A percentile compares a stretch with the other conserved stretches of the same genome.
phyloP scores from a whole-genome alignment of 2,329 filamentous ascomycete species.

The Pleomassaria siparia region DNA sequence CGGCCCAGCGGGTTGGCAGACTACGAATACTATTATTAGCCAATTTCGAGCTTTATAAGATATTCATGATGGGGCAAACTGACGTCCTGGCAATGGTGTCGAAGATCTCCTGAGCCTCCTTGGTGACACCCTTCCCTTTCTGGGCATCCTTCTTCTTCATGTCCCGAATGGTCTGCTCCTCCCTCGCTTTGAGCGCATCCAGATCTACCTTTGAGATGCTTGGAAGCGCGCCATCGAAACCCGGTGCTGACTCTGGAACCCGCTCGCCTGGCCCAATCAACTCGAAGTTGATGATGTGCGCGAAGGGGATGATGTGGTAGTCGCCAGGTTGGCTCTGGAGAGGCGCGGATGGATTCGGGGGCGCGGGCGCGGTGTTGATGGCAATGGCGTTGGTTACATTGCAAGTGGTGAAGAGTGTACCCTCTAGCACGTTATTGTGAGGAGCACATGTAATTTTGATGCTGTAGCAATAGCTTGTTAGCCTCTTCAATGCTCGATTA shows the following conservation, averaged over 20 bases:
- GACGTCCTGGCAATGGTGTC: conserved; percentile 62
- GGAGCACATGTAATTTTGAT: conserved; percentile 60
- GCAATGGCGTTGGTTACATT: conserved; percentile 63
- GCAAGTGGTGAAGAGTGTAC: conserved; percentile 63
- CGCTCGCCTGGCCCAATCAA: conserved; percentile 47
- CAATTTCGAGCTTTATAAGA: neutral
- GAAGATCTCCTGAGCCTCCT: conserved; percentile 64
- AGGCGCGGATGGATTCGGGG: conserved; percentile 46
- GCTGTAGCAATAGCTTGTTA: conserved; percentile 38
- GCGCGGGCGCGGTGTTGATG: conserved; percentile 56
- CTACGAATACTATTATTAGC: conserved; percentile 23
- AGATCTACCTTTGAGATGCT: conserved; percentile 56
- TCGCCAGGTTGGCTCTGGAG: conserved; percentile 50
- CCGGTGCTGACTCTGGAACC: conserved; percentile 37
- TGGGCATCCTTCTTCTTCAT: conserved; percentile 60
- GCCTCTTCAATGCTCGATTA: conserved; percentile 3
- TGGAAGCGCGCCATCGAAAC: conserved; percentile 49
- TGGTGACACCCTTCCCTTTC: conserved; percentile 61
- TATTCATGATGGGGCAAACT: conserved; percentile 17
- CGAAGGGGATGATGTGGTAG: conserved; percentile 63
- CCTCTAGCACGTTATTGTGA: conserved; percentile 57
- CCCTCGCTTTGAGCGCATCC: conserved; percentile 56
- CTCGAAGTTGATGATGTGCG: conserved; percentile 60
- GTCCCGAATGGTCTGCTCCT: conserved; percentile 57
- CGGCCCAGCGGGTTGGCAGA: conserved; percentile 61